Evolutionary conservation across 1,139 yeast species (phyloP).

Genomic region (Pichia sp.): DNA sequence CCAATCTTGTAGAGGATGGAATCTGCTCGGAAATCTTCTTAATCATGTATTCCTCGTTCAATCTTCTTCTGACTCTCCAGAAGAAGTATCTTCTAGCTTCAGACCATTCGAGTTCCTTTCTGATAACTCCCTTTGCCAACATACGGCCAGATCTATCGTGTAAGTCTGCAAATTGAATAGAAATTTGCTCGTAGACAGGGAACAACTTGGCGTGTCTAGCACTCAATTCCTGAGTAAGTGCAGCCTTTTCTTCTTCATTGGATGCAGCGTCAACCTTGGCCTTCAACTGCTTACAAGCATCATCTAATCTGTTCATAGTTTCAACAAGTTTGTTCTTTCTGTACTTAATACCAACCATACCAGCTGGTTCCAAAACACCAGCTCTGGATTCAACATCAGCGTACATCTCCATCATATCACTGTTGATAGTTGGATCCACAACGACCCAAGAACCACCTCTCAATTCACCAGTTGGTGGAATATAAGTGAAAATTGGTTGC

Average conservation of each 20-base stretch:
- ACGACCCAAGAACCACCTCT: constrained; percentile 99
- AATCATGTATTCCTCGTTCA: constrained; percentile 85
- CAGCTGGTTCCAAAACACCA: constrained; percentile 98
- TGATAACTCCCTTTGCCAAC: constrained; percentile 89
- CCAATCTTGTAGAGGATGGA: constrained; percentile 60
- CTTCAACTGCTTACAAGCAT: constrained; percentile 62
- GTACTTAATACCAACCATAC: constrained; percentile 97
- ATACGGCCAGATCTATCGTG: constrained; percentile 98
- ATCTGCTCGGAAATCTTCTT: constrained; percentile 65
- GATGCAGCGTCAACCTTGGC: constrained; percentile 46
- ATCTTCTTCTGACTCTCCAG: constrained; percentile 98
- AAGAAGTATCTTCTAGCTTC: constrained; percentile 92
- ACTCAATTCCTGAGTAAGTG: constrained; percentile 55
- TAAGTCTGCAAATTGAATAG: constrained; percentile 94
- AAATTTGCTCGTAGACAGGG: constrained; percentile 87
- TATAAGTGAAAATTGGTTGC: constrained; percentile 93
- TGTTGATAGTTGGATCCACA: constrained; percentile 94
- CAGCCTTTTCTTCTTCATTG: constrained; percentile 58
- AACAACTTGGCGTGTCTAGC: constrained; percentile 74
- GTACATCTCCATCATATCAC: constrained; percentile 99
- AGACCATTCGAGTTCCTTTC: constrained; percentile 78
- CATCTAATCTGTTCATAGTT: constrained; percentile 87
- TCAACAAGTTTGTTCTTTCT: constrained; percentile 84
- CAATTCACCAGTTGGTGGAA: constrained; percentile 96
- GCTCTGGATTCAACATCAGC: constrained; percentile 97